Percentiles rank a stretch among this genome's conserved stretches.
Evolutionary conservation across 345 rosid genomes (phyloP).

Genomic region (Limnanthes douglasii): DNA sequence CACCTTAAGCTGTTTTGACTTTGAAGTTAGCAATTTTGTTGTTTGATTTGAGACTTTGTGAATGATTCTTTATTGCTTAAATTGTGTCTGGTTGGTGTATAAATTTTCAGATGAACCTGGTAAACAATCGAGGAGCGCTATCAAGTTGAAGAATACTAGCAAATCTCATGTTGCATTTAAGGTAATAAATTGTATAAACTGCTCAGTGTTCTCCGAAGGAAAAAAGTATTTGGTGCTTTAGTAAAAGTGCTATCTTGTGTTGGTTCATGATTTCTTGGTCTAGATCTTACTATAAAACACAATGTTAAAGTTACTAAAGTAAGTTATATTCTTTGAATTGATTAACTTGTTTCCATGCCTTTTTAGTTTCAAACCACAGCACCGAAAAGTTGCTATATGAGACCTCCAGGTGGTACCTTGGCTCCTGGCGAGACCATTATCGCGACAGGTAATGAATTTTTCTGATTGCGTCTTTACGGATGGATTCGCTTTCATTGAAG

Average conservation of each 20-base stretch:
- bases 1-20: background rate
- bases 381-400: slow-evolving; percentile 96
- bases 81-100: background rate
- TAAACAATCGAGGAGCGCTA: slow-evolving; percentile 76
- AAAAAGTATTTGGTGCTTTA: too few species aligned
- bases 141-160: slow-evolving; percentile 76
- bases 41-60: background rate
- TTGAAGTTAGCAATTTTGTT: too few species aligned
- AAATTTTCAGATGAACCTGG: slow-evolving; percentile 71
- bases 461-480: background rate
- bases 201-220: too few species aligned
- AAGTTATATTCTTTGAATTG: too few species aligned
- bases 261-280: too few species aligned
- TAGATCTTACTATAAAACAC: too few species aligned
- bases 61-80: background rate
- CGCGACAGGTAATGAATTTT: slow-evolving; percentile 54
- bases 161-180: slow-evolving; percentile 89
- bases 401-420: slow-evolving; percentile 92
- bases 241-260: too few species aligned
- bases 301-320: too few species aligned
- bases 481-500: background rate
- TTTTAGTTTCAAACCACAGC: slow-evolving; percentile 92
- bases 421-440: slow-evolving; percentile 83
- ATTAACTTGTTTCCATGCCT: slow-evolving; percentile 5
- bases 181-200: slow-evolving; percentile 34